phyloP scores from a whole-genome alignment of 179 eudicot genomes.

The Spergularia azorica region DNA sequence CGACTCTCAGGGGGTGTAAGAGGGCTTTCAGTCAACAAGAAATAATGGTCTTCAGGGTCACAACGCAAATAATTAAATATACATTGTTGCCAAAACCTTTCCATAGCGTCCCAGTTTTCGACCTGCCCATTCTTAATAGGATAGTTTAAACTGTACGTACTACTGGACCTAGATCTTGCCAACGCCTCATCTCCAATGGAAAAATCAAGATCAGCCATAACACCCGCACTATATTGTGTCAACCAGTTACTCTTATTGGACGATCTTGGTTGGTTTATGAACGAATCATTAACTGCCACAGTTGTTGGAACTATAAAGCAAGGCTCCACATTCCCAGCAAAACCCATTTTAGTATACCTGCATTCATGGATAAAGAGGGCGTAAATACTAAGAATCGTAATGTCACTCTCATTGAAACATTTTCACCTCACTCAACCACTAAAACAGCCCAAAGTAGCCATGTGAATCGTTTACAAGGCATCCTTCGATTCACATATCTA shows the following conservation, averaged over 20 bases:
- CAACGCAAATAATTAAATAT: slow-evolving; percentile 92
- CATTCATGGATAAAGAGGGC: slow-evolving; percentile 15
- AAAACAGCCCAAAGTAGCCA: neutral
- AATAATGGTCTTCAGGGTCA: slow-evolving; percentile 98
- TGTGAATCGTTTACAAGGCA: no score
- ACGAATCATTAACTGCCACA: slow-evolving; percentile 83
- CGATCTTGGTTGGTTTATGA: slow-evolving; percentile 66
- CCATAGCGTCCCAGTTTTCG: slow-evolving; percentile 97
- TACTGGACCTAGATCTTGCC: slow-evolving; percentile 76
- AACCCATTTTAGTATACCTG: slow-evolving; percentile 99
- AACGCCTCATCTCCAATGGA: slow-evolving; percentile 88
- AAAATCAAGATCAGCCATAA: slow-evolving; percentile 95
- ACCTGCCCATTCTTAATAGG: slow-evolving; percentile 91
- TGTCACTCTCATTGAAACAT: neutral
- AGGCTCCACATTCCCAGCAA: slow-evolving; percentile 96
- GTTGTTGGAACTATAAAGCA: slow-evolving; percentile 79
- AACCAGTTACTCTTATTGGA: slow-evolving; percentile 67
- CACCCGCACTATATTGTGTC: slow-evolving; percentile 86
- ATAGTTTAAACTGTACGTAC: slow-evolving; percentile 63
- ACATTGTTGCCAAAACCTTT: slow-evolving; percentile 98
- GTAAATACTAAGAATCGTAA: slow-evolving; percentile 9
- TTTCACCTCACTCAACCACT: neutral
- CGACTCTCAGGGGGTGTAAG: slow-evolving; percentile 94
- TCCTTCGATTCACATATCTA: neutral
- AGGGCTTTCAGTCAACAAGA: slow-evolving; percentile 90